phyloP scores from a whole-genome alignment of 768 basidiomycete species.

The Lactarius hatsudake region DNA sequence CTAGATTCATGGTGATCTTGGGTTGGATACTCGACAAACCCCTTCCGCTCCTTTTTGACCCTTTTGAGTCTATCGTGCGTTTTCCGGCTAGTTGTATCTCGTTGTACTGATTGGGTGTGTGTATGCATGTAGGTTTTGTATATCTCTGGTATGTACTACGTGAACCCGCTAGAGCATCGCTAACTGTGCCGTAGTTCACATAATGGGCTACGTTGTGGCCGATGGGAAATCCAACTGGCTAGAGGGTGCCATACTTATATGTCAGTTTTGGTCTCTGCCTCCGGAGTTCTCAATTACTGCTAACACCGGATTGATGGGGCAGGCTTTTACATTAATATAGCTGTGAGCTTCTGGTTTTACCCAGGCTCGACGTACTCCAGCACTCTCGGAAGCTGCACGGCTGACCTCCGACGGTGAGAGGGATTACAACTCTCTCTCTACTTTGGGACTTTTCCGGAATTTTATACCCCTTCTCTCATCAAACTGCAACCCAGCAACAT shows the following conservation, averaged over 20 bases:
- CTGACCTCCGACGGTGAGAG: slow-evolving; percentile 17
- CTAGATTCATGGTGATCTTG: slow-evolving; percentile 68
- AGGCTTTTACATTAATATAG: slow-evolving; percentile 57
- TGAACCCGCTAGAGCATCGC: neutral
- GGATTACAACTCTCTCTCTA: neutral
- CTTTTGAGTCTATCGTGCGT: slow-evolving; percentile 65
- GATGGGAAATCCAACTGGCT: slow-evolving; percentile 93
- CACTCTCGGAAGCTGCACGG: slow-evolving; percentile 32
- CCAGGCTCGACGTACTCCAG: slow-evolving; percentile 40
- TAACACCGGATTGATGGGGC: neutral
- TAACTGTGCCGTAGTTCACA: slow-evolving; percentile 35
- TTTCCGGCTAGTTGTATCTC: neutral
- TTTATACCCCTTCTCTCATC: neutral
- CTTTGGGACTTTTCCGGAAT: neutral
- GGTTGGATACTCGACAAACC: slow-evolving; percentile 82
- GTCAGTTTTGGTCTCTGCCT: slow-evolving; percentile 34
- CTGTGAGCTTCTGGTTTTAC: slow-evolving; percentile 54
- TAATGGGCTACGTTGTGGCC: slow-evolving; percentile 80
- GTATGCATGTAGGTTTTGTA: slow-evolving; percentile 35
- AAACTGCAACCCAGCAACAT: neutral
- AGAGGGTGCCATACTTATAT: slow-evolving; percentile 81
- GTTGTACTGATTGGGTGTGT: neutral
- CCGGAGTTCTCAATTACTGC: neutral
- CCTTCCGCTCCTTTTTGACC: slow-evolving; percentile 80
- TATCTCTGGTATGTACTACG: slow-evolving; percentile 41